Evolutionary conservation across 352 stramenopile genomes (phyloP).

Genomic region (Globisporangium paroecandrum): DNA sequence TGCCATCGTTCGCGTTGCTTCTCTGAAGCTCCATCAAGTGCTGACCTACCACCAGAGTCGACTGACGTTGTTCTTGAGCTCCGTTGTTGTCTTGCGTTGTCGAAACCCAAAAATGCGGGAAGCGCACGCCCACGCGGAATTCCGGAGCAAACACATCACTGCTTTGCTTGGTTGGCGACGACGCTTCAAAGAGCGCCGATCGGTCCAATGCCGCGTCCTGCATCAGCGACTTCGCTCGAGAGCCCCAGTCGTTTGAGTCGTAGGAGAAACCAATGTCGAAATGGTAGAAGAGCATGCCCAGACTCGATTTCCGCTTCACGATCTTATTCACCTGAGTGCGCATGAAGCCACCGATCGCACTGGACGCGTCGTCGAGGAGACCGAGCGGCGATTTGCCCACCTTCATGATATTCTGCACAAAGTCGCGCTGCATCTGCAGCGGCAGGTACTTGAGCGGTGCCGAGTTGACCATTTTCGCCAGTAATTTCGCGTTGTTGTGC

Average conservation of each 20-base stretch:
- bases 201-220: constrained; percentile 47
- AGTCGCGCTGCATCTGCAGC: constrained; percentile 43
- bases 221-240: constrained; percentile 55
- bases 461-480: constrained; percentile 60
- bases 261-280: constrained; percentile 87
- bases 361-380: constrained; percentile 43
- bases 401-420: constrained; percentile 67
- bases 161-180: constrained; percentile 2
- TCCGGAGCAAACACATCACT: constrained; percentile 37
- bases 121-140: constrained; percentile 53
- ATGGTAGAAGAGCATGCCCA: constrained; percentile 86
- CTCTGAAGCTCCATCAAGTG: constrained; percentile 19
- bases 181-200: constrained; percentile 40
- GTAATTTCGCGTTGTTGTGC: constrained; percentile 65
- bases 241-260: constrained; percentile 35
- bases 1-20: constrained; percentile 13
- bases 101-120: constrained; percentile 65
- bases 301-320: constrained; percentile 41
- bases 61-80: constrained; percentile 24
- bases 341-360: constrained; percentile 56
- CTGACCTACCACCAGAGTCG: constrained; percentile 41
- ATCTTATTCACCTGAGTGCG: constrained; percentile 54
- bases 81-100: constrained; percentile 8
- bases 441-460: constrained; percentile 58
- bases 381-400: constrained; percentile 64